phyloP scores from a whole-genome alignment of 192 early-diverging fungal genomes.

The Mortierella hygrophila region DNA sequence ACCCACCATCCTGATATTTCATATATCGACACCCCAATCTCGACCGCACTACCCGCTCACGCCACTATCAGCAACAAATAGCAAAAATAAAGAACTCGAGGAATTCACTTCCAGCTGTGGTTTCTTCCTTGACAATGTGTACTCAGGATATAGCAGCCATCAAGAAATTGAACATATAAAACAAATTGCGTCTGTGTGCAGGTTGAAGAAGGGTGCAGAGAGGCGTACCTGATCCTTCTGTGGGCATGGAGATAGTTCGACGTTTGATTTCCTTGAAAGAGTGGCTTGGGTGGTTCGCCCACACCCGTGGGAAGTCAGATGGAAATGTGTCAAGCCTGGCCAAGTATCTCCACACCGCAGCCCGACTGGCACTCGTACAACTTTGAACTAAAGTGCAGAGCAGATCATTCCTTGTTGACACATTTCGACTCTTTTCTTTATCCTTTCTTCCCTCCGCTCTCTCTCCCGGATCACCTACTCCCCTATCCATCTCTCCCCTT shows the following conservation, averaged over 20 bases:
- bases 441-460: background rate
- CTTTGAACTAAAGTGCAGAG: background rate
- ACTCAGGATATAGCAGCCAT: background rate
- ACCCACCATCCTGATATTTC: too few species aligned
- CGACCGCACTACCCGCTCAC: background rate
- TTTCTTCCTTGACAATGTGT: background rate
- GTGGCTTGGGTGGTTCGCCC: too few species aligned
- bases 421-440: background rate
- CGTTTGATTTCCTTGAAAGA: too few species aligned
- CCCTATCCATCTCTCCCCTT: background rate
- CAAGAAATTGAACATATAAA: background rate
- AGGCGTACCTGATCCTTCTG: too few species aligned
- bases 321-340: background rate
- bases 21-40: background rate
- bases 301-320: too few species aligned
- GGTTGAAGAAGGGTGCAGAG: too few species aligned
- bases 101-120: background rate
- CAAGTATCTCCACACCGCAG: background rate
- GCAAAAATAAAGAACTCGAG: background rate
- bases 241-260: too few species aligned
- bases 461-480: background rate
- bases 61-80: background rate
- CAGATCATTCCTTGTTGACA: conserved; percentile 3
- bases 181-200: too few species aligned
- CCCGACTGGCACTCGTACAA: background rate